Percentiles rank a stretch among this genome's conserved stretches.
phyloP scores from a whole-genome alignment of 2,329 filamentous ascomycete genomes.

The Daldinia sp. region DNA sequence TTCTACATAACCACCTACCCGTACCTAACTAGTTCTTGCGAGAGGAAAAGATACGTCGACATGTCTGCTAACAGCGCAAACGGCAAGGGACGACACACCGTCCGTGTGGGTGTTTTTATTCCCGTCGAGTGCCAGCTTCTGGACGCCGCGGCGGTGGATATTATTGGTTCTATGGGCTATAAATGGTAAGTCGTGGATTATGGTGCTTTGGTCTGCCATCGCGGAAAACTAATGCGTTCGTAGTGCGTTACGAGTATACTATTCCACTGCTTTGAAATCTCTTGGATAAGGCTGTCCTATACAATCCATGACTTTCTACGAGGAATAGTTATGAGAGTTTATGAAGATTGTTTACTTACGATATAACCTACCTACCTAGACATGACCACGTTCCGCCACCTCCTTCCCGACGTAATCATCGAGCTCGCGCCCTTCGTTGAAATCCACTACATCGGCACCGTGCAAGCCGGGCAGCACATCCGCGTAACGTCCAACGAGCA shows the following conservation, averaged over 20 bases:
- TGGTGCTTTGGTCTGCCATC: background rate
- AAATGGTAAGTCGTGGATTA: conserved; percentile 40
- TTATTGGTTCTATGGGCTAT: conserved; percentile 56
- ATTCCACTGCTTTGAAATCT: background rate
- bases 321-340: too few species aligned
- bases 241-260: conserved; percentile 11
- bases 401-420: conserved; percentile 50
- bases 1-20: too few species aligned
- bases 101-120: conserved; percentile 61
- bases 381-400: conserved; percentile 43
- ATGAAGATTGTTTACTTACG: too few species aligned
- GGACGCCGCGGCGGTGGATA: conserved; percentile 60
- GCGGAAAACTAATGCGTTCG: conserved; percentile 5
- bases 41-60: background rate
- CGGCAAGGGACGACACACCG: conserved; percentile 27
- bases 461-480: conserved; percentile 49
- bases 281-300: background rate
- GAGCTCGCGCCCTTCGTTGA: conserved; percentile 54
- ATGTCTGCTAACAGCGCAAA: conserved; percentile 31
- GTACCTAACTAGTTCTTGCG: too few species aligned
- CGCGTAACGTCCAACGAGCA: conserved; percentile 52
- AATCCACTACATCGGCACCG: conserved; percentile 57
- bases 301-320: background rate
- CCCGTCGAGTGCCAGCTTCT: conserved; percentile 57
- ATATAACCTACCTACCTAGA: background rate